A percentile compares a stretch with the other conserved stretches of the same genome.
phyloP scores from a whole-genome alignment of 176 grass and related monocot genomes.

The Hyparrhenia diplandra region DNA sequence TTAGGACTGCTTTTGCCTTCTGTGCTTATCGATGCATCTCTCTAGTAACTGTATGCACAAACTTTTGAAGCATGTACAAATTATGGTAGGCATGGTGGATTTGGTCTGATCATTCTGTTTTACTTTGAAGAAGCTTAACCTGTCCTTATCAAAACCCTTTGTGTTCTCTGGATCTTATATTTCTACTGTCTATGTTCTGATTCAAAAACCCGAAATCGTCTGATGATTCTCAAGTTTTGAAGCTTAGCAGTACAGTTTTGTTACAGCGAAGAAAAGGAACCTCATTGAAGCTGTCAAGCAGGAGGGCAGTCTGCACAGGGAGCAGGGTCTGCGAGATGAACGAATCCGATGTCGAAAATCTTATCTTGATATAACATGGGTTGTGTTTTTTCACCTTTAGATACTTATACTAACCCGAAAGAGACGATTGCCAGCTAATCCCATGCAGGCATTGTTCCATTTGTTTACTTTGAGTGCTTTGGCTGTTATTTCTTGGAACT shows the following conservation, averaged over 20 bases:
- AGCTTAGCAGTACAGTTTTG: not conserved
- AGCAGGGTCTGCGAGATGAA: slow-evolving; percentile 31
- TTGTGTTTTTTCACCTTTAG: slow-evolving; percentile 51
- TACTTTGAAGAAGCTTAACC: slow-evolving; percentile 35
- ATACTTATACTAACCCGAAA: slow-evolving; percentile 35
- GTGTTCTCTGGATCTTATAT: not conserved
- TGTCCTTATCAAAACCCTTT: slow-evolving; percentile 24
- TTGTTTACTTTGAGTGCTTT: slow-evolving; percentile 46
- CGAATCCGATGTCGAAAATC: slow-evolving; percentile 38
- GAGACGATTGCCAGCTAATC: slow-evolving; percentile 64
- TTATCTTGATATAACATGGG: slow-evolving; percentile 47
- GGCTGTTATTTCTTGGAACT: slow-evolving; percentile 49
- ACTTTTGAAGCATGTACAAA: slow-evolving; percentile 53
- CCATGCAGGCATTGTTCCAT: slow-evolving; percentile 46
- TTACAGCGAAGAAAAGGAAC: slow-evolving; percentile 15
- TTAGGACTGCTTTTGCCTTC: slow-evolving; percentile 41
- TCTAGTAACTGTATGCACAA: slow-evolving; percentile 33
- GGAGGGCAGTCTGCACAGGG: slow-evolving; percentile 29
- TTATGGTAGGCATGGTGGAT: slow-evolving; percentile 40
- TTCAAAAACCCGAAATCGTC: not conserved
- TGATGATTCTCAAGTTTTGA: slow-evolving; percentile 17
- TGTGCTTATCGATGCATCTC: slow-evolving; percentile 43
- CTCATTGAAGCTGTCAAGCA: slow-evolving; percentile 18
- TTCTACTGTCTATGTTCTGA: not conserved
- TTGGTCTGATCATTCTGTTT: slow-evolving; percentile 28